phyloP scores from a whole-genome alignment of 306 rosid genomes.

The Quercus rubra region DNA sequence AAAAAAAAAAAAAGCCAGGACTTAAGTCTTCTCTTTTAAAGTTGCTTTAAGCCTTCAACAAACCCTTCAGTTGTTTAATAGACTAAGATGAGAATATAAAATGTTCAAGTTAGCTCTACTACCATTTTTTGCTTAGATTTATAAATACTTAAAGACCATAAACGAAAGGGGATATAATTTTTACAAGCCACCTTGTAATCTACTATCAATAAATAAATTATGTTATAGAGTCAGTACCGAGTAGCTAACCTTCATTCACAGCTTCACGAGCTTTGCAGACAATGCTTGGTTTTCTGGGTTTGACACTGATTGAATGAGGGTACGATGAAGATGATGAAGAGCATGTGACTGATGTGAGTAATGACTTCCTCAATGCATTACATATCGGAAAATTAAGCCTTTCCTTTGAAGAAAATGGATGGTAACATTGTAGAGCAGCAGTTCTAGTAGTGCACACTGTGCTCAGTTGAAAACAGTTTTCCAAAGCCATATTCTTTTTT shows the following conservation, averaged over 20 bases:
- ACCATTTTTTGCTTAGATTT: neutral
- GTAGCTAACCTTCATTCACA: slow-evolving; percentile 43
- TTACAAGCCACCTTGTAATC: neutral
- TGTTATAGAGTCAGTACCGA: neutral
- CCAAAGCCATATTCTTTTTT: slow-evolving; percentile 49
- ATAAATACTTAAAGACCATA: neutral
- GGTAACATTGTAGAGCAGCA: slow-evolving; percentile 44
- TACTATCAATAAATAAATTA: neutral
- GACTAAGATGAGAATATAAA: neutral
- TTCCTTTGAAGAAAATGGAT: slow-evolving; percentile 48
- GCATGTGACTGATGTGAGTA: slow-evolving; percentile 16
- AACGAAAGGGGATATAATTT: neutral
- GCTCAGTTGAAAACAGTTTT: slow-evolving; percentile 58
- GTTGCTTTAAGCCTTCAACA: neutral
- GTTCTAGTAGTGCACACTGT: slow-evolving; percentile 41
- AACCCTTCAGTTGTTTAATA: neutral
- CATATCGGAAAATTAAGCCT: slow-evolving; percentile 32
- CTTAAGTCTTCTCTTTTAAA: neutral
- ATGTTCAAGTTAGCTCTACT: neutral
- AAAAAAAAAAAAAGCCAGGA: neutral
- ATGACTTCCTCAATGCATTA: slow-evolving; percentile 42
- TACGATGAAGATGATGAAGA: slow-evolving; percentile 27
- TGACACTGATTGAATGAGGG: slow-evolving; percentile 15
- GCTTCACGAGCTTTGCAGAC: slow-evolving; percentile 81
- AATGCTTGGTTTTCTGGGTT: slow-evolving; percentile 39